phyloP scores from a whole-genome alignment of 139 green algal species.

The Chlorella sp. region DNA sequence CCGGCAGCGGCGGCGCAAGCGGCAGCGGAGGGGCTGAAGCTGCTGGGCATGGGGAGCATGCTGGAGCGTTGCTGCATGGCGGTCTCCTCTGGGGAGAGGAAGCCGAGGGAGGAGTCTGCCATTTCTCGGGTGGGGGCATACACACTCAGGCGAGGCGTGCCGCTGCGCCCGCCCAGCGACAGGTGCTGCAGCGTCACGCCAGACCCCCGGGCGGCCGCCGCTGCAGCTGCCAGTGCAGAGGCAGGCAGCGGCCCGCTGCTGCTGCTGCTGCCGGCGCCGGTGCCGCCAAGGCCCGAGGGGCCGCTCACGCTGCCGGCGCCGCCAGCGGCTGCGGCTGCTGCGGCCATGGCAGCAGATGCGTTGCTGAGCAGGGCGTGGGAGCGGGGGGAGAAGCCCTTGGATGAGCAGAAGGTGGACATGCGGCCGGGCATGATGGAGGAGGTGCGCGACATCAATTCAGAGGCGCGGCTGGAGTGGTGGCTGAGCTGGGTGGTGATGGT shows the following conservation, averaged over 20 bases:
- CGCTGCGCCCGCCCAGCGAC: background rate
- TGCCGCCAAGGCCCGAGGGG: background rate
- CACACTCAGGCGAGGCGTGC: background rate
- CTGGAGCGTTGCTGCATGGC: background rate
- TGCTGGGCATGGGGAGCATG: background rate
- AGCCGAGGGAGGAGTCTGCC: slow-evolving; percentile 8
- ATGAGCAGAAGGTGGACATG: background rate
- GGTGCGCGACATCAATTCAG: background rate
- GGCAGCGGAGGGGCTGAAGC: background rate
- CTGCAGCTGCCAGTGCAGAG: background rate
- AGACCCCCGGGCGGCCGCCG: background rate
- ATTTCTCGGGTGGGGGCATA: background rate
- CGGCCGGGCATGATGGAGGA: background rate
- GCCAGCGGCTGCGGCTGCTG: background rate
- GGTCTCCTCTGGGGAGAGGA: slow-evolving; percentile 7
- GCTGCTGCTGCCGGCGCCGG: background rate
- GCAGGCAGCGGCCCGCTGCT: background rate
- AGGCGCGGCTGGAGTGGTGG: background rate
- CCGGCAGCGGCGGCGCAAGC: background rate
- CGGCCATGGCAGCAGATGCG: background rate
- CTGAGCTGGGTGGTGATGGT: background rate
- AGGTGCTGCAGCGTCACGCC: background rate
- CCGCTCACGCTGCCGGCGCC: background rate
- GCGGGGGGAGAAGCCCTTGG: background rate
- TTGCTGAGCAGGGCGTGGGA: background rate